These are phyloP conservation scores for Aspergillus carlsbadensis DNA, from an alignment of 495 filamentous ascomycete species.

Conservation along the genomic window DNA sequence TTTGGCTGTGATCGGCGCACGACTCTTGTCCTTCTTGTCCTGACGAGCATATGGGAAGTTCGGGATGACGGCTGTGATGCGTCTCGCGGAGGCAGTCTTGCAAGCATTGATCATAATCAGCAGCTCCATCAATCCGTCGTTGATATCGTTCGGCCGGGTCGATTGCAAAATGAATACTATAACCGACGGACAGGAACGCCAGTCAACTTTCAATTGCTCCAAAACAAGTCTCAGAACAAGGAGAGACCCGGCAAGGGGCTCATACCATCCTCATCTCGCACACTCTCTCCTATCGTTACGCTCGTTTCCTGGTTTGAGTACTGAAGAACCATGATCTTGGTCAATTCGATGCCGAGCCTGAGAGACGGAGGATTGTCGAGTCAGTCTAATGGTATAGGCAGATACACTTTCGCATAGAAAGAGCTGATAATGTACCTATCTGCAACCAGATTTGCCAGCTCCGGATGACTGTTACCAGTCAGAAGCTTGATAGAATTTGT, in stretches of 20 bases:
- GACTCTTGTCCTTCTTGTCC: slow-evolving; percentile 97
- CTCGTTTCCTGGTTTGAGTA: slow-evolving; percentile 98
- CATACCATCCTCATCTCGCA: slow-evolving; percentile 91
- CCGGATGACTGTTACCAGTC: slow-evolving; percentile 93
- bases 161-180: slow-evolving; percentile 95
- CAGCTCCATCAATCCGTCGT: slow-evolving; percentile 98
- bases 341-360: slow-evolving; percentile 89
- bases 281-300: slow-evolving; percentile 94
- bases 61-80: slow-evolving; percentile 89
- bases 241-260: slow-evolving; percentile 2
- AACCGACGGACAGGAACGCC: slow-evolving; percentile 16
- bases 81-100: slow-evolving; percentile 90
- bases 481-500: slow-evolving; percentile 94
- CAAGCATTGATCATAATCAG: slow-evolving; percentile 99
- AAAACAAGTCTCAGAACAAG: slow-evolving; percentile 11
- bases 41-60: slow-evolving; percentile 99
- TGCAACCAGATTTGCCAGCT: slow-evolving; percentile 84
- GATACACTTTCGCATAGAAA: neutral
- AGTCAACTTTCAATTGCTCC: slow-evolving; percentile 8
- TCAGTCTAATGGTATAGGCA: slow-evolving; percentile 7
- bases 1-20: slow-evolving; percentile 83
- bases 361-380: neutral
- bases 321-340: slow-evolving; percentile 89
- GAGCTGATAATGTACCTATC: slow-evolving; percentile 70
- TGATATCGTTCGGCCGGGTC: slow-evolving; percentile 93